phyloP scores from a whole-genome alignment of 129 eudicot genomes.

The Logfia minima region DNA sequence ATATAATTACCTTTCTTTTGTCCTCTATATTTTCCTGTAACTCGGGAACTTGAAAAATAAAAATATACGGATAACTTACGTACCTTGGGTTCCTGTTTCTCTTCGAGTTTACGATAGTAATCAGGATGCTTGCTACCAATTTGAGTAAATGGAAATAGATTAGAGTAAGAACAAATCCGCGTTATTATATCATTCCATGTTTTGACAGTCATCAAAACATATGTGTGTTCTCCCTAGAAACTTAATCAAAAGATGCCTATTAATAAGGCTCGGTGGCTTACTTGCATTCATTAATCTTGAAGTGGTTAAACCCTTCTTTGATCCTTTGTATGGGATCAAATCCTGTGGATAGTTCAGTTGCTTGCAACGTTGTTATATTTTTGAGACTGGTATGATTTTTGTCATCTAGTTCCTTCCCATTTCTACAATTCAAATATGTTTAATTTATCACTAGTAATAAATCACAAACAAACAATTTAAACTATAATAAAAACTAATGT shows the following conservation, averaged over 20 bases:
- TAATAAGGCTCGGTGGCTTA: neutral
- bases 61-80: neutral
- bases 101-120: constrained; percentile 15
- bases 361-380: neutral
- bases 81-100: constrained; percentile 38
- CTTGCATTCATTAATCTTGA: constrained; percentile 29
- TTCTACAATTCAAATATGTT: neutral
- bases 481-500: neutral
- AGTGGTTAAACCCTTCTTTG: constrained; percentile 16
- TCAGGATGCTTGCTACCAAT: constrained; percentile 20
- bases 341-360: neutral
- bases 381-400: neutral
- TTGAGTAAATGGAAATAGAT: neutral
- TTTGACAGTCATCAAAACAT: too few species aligned
- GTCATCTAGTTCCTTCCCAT: constrained; percentile 12
- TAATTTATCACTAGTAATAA: neutral
- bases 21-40: too few species aligned
- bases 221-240: neutral
- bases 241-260: neutral
- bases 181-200: too few species aligned
- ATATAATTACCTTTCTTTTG: too few species aligned
- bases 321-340: constrained; percentile 27
- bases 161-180: neutral
- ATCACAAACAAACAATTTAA: neutral
- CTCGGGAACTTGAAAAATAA: too few species aligned